phyloP scores from a whole-genome alignment of 73 alveolate genomes.

The Effrenium voratum region DNA sequence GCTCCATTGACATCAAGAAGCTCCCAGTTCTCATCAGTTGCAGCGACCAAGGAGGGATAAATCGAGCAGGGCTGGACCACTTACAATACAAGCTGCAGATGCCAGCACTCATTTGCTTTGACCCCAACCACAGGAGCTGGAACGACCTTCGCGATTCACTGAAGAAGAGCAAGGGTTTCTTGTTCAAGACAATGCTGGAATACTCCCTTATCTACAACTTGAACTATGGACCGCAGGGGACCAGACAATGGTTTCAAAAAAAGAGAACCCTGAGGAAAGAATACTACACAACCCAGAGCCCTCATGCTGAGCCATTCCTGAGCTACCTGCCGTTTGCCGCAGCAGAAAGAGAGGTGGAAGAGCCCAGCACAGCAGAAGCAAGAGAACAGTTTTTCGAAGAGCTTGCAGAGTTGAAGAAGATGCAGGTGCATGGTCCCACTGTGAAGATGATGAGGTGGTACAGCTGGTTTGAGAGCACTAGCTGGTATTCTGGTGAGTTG shows the following conservation, averaged over 20 bases:
- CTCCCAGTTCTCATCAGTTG: neutral
- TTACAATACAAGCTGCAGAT: neutral
- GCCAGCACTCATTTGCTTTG: neutral
- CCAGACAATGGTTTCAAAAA: neutral
- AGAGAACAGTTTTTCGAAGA: neutral
- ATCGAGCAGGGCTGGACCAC: neutral
- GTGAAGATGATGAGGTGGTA: neutral
- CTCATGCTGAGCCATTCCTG: neutral
- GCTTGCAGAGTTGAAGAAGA: neutral
- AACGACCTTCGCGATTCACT: neutral
- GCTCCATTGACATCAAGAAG: too few relatives aligned
- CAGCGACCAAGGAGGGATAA: neutral
- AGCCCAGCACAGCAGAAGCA: neutral
- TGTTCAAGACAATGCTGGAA: neutral
- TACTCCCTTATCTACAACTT: neutral
- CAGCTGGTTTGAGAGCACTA: neutral
- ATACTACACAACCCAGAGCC: neutral
- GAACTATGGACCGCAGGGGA: neutral
- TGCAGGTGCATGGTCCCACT: neutral
- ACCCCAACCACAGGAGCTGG: neutral
- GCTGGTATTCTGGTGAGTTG: neutral
- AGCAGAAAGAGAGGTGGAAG: neutral
- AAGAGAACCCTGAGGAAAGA: neutral
- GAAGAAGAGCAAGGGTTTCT: neutral
- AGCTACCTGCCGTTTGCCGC: neutral